Evolutionary conservation across 495 filamentous ascomycete genomes (phyloP).

Genomic region (Tuber microsphaerosporum): DNA sequence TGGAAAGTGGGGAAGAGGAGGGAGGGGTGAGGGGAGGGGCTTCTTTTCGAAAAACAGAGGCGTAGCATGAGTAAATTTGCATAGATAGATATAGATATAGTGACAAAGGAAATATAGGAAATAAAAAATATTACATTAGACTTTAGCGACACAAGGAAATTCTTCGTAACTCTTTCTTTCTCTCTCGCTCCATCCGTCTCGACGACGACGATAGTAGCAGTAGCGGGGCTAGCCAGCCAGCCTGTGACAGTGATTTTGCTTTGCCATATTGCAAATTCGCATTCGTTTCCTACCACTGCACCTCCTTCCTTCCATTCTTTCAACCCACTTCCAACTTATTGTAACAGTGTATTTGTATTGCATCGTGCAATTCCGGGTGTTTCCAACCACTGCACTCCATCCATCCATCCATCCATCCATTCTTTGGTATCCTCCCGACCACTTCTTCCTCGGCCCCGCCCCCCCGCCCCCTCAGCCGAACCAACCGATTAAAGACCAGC

Average conservation of each 20-base stretch:
- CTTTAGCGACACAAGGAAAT: neutral
- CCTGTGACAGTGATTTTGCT: slow-evolving; percentile 3
- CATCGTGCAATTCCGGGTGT: neutral
- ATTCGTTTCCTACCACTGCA: neutral
- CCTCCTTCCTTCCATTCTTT: neutral
- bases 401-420: neutral
- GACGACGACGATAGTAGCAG: neutral
- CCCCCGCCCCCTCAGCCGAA: neutral
- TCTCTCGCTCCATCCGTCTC: neutral
- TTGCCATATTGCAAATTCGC: neutral
- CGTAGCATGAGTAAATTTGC: neutral
- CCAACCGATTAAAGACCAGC: neutral
- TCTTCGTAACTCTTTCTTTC: neutral
- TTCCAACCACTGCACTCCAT: neutral
- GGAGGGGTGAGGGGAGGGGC: neutral
- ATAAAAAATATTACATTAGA: slow-evolving; percentile 6
- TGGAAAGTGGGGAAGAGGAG: neutral
- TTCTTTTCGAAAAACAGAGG: neutral
- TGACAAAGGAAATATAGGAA: neutral
- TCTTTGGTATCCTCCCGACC: neutral
- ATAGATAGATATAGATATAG: neutral
- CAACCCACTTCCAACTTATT: neutral
- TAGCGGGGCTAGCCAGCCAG: slow-evolving; percentile 1
- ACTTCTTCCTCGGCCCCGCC: neutral
- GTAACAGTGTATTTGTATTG: neutral